Evolutionary conservation across 2,329 filamentous ascomycete species (phyloP).

Genomic region (Colletotrichum sp.): DNA sequence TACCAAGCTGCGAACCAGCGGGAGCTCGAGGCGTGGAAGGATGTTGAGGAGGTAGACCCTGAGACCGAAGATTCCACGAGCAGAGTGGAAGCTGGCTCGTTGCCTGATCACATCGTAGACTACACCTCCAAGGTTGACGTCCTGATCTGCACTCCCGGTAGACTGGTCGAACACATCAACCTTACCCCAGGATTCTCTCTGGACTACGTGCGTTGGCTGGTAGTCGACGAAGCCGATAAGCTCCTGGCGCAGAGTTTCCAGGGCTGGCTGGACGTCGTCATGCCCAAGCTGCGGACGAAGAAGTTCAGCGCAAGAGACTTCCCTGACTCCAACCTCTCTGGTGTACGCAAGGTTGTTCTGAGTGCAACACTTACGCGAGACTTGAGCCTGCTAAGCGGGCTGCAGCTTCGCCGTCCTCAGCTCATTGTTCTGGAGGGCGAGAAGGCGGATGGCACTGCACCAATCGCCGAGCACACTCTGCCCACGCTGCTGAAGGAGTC

Average conservation of each 20-base stretch:
- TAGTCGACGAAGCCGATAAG: slow-evolving; percentile 94
- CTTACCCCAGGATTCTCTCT: slow-evolving; percentile 83
- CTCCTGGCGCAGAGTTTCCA: slow-evolving; percentile 91
- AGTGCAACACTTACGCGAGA: slow-evolving; percentile 94
- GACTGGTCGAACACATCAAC: slow-evolving; percentile 88
- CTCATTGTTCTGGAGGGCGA: slow-evolving; percentile 75
- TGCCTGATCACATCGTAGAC: slow-evolving; percentile 68
- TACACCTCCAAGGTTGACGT: slow-evolving; percentile 81
- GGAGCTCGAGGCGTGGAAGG: slow-evolving; percentile 40
- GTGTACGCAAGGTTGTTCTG: slow-evolving; percentile 80
- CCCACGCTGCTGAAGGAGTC: slow-evolving; percentile 69
- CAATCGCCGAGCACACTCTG: slow-evolving; percentile 55
- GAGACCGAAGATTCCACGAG: slow-evolving; percentile 45
- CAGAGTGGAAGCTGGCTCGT: slow-evolving; percentile 24
- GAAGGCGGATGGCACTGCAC: slow-evolving; percentile 39
- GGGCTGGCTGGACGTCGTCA: slow-evolving; percentile 81
- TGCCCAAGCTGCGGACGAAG: slow-evolving; percentile 60
- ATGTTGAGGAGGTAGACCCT: slow-evolving; percentile 45
- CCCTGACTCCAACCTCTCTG: slow-evolving; percentile 54
- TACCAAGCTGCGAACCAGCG: slow-evolving; percentile 53
- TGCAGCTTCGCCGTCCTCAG: slow-evolving; percentile 76
- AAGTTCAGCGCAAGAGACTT: slow-evolving; percentile 59
- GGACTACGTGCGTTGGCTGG: slow-evolving; percentile 81
- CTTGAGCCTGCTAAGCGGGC: slow-evolving; percentile 75
- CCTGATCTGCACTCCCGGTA: slow-evolving; percentile 88